Evolutionary conservation across 345 rosid species (phyloP).

Genomic region (Syzygium jambos): DNA sequence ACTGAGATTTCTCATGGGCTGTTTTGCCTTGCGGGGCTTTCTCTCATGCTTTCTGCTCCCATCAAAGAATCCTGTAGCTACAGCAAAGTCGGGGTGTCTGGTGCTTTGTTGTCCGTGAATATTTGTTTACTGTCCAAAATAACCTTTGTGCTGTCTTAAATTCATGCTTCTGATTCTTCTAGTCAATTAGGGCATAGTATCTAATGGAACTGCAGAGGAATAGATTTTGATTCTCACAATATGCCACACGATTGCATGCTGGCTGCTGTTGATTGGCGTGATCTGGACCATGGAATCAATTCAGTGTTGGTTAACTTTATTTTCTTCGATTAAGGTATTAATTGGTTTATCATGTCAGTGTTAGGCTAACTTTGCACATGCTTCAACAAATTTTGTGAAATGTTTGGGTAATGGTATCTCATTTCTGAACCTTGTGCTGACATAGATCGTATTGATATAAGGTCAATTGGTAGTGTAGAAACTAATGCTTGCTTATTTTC

Average conservation of each 20-base stretch:
- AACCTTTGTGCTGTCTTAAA: not conserved
- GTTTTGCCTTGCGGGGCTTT: not conserved
- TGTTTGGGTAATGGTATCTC: not conserved
- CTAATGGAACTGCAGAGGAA: not conserved
- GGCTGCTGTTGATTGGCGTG: not conserved
- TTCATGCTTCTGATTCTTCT: not conserved
- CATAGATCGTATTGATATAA: not conserved
- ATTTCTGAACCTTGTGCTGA: not conserved
- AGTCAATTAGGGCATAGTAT: not conserved
- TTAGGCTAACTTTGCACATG: not conserved
- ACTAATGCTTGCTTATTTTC: not conserved
- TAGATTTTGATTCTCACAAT: not conserved
- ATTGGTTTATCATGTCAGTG: not conserved
- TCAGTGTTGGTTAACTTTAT: not conserved
- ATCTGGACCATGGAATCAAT: not conserved
- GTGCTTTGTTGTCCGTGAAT: not conserved
- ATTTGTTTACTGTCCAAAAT: not conserved
- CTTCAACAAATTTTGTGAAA: not conserved
- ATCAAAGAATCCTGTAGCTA: not conserved
- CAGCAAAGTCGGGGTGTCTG: not conserved
- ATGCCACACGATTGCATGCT: not conserved
- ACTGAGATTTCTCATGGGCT: not conserved
- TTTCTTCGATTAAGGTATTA: not conserved
- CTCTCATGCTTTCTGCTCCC: not conserved
- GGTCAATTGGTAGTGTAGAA: not conserved